Percentiles rank a stretch among this genome's conserved stretches.
Evolutionary conservation across 2,329 filamentous ascomycete genomes (phyloP).

Genomic region (Aspergillus sp.): DNA sequence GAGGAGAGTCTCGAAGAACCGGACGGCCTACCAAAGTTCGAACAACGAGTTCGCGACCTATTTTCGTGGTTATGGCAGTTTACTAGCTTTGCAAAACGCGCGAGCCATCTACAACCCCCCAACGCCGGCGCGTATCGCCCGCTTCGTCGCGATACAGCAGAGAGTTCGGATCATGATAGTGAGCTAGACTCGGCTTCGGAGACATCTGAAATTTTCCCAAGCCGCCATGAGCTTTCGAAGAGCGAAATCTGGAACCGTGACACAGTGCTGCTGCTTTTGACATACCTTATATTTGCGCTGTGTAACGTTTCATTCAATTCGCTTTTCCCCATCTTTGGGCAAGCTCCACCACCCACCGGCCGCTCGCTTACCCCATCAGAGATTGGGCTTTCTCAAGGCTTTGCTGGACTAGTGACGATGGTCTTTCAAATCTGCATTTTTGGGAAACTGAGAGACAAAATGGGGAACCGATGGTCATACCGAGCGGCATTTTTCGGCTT

Average conservation of each 20-base stretch:
- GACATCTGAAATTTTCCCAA: slow-evolving; percentile 30
- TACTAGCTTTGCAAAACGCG: slow-evolving; percentile 50
- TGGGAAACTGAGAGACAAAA: slow-evolving; percentile 66
- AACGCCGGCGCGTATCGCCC: slow-evolving; percentile 23
- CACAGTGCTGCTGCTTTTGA: slow-evolving; percentile 73
- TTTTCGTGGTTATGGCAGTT: slow-evolving; percentile 70
- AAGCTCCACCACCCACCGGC: slow-evolving; percentile 69
- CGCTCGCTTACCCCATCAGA: slow-evolving; percentile 69
- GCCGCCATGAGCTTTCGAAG: slow-evolving; percentile 46
- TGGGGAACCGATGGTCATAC: slow-evolving; percentile 85
- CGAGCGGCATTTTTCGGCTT: slow-evolving; percentile 73
- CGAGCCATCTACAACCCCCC: slow-evolving; percentile 52
- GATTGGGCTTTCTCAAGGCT: slow-evolving; percentile 79
- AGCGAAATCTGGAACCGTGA: slow-evolving; percentile 70
- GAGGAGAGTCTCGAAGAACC: slow-evolving; percentile 78
- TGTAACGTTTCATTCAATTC: slow-evolving; percentile 95
- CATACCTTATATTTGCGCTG: slow-evolving; percentile 90
- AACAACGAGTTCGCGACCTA: slow-evolving; percentile 53
- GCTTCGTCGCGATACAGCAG: slow-evolving; percentile 17
- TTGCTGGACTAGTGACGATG: slow-evolving; percentile 81
- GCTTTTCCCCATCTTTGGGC: slow-evolving; percentile 87
- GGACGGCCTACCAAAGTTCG: slow-evolving; percentile 56
- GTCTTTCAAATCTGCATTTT: slow-evolving; percentile 86
- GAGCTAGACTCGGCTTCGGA: slow-evolving; percentile 43
- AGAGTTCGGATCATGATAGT: slow-evolving; percentile 34